These are phyloP conservation scores for Backusella psychrophila DNA, from an alignment of 192 early-diverging fungal genomes.

Conservation along the genomic window DNA sequence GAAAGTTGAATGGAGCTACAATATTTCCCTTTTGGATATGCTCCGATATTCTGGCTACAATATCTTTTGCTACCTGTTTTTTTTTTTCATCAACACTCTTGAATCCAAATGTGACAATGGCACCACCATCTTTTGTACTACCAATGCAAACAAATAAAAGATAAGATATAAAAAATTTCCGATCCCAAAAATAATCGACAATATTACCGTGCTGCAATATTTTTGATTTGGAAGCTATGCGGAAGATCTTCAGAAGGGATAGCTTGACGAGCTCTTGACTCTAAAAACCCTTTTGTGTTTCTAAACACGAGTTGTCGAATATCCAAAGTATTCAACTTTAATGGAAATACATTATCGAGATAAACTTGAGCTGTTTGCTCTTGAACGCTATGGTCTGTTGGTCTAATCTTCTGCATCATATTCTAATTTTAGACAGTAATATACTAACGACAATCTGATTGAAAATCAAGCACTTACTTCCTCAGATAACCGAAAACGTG, in stretches of 20 bases:
- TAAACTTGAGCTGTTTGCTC: slow-evolving; percentile 23
- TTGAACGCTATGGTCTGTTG: neutral
- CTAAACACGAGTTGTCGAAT: slow-evolving; percentile 34
- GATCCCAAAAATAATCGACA: neutral
- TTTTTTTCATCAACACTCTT: slow-evolving; percentile 29
- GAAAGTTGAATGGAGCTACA: slow-evolving; percentile 68
- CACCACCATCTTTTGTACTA: slow-evolving; percentile 40
- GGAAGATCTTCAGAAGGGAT: slow-evolving; percentile 48
- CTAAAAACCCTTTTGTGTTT: slow-evolving; percentile 15
- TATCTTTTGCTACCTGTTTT: slow-evolving; percentile 39
- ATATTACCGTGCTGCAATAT: slow-evolving; percentile 49
- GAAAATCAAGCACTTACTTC: neutral
- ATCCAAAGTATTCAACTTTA: slow-evolving; percentile 34
- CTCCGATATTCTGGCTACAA: slow-evolving; percentile 40
- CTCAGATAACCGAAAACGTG: neutral
- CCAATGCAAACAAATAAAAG: neutral
- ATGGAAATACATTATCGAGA: slow-evolving; percentile 41
- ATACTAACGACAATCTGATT: neutral
- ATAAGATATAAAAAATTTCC: neutral
- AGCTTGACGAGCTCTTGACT: slow-evolving; percentile 12
- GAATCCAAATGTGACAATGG: slow-evolving; percentile 54
- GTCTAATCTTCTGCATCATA: neutral
- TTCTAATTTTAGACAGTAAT: neutral
- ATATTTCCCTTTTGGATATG: slow-evolving; percentile 54
- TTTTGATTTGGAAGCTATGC: slow-evolving; percentile 43